A percentile compares a stretch with the other conserved stretches of the same genome.
Evolutionary conservation across 345 rosid genomes (phyloP).

Genomic region (Eucalyptus sp.): DNA sequence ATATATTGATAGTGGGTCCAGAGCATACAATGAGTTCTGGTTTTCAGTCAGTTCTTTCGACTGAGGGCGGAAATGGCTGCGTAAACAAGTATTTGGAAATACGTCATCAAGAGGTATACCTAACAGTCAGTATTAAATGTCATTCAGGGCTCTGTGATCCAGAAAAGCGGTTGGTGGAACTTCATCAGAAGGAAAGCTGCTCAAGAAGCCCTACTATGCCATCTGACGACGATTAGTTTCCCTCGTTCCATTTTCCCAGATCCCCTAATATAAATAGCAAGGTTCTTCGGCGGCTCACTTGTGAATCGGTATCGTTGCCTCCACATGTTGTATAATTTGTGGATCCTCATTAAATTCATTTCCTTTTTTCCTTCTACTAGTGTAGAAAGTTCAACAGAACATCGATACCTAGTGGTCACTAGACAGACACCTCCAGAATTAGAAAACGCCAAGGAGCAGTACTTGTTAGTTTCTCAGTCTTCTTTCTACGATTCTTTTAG

Average conservation of each 20-base stretch:
- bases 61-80: background rate
- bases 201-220: slow-evolving; percentile 67
- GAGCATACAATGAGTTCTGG: background rate
- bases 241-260: background rate
- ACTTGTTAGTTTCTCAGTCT: background rate
- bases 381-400: background rate
- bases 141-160: slow-evolving; percentile 77
- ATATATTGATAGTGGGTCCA: background rate
- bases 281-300: background rate
- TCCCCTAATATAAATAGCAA: background rate
- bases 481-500: background rate
- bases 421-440: background rate
- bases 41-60: background rate
- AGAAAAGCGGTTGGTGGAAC: slow-evolving; percentile 61
- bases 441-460: background rate
- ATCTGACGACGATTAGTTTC: slow-evolving; percentile 13
- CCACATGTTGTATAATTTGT: background rate
- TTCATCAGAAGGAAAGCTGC: slow-evolving; percentile 70
- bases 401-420: background rate
- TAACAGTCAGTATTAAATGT: background rate
- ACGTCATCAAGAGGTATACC: background rate
- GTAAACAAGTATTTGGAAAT: background rate
- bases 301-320: background rate
- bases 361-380: background rate
- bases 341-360: background rate